phyloP scores from a whole-genome alignment of 257 asterid species.

The Prunella vulgaris region DNA sequence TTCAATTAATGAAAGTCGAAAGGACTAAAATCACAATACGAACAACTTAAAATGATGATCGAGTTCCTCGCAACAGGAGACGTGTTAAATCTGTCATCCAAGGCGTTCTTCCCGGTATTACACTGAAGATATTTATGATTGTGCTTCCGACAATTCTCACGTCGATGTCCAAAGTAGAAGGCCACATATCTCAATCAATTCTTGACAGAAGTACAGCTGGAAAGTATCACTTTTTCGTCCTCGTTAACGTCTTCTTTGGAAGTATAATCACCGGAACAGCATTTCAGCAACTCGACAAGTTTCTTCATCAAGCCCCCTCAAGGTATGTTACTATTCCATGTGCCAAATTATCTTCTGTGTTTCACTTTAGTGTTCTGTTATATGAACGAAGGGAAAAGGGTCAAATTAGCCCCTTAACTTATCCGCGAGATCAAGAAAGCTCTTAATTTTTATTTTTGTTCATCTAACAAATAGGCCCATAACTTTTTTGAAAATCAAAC shows the following conservation, averaged over 20 bases:
- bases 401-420: too few relatives aligned
- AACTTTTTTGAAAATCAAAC: too few relatives aligned
- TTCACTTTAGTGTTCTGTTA: too few relatives aligned
- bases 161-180: constrained; percentile 72
- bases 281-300: constrained; percentile 66
- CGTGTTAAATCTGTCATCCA: constrained; percentile 54
- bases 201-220: constrained; percentile 73
- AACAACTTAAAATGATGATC: neutral
- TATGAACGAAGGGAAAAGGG: too few relatives aligned
- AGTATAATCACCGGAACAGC: constrained; percentile 87
- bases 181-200: constrained; percentile 56
- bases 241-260: constrained; percentile 81
- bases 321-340: constrained; percentile 52
- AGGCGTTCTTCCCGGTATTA: constrained; percentile 90
- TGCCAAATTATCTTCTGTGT: too few relatives aligned
- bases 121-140: constrained; percentile 59
- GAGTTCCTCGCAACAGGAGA: constrained; percentile 34
- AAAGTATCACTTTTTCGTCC: constrained; percentile 68
- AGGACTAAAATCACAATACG: too few relatives aligned
- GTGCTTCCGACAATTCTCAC: constrained; percentile 60
- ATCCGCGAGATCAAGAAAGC: too few relatives aligned
- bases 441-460: too few relatives aligned
- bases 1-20: too few relatives aligned
- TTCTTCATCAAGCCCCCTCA: constrained; percentile 61
- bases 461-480: too few relatives aligned